These are phyloP conservation scores for Coniochaeta ligniaria DNA, from an alignment of 2,329 filamentous ascomycete species.

Conservation along the genomic window DNA sequence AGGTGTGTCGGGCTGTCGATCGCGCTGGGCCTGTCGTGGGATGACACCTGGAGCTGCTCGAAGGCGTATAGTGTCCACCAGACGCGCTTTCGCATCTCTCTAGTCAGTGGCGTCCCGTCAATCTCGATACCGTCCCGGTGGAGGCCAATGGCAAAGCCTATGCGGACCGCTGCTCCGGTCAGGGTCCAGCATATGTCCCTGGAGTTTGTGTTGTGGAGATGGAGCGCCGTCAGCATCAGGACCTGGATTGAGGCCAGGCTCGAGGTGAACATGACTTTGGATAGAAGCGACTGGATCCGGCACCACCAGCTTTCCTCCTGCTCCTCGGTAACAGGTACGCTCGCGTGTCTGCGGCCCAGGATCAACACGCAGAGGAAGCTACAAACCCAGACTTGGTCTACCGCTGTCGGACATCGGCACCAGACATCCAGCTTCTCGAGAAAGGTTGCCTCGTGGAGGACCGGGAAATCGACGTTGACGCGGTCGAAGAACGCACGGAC, in stretches of 20 bases:
- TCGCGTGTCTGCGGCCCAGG: constrained; percentile 26
- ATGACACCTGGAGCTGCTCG: constrained; percentile 32
- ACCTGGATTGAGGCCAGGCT: constrained; percentile 32
- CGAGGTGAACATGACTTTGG: constrained; percentile 33
- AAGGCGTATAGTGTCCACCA: constrained; percentile 27
- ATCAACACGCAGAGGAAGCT: constrained; percentile 31
- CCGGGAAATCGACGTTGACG: constrained; percentile 33
- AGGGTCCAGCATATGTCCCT: constrained; percentile 32
- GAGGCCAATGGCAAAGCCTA: constrained; percentile 34
- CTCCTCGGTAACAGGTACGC: constrained; percentile 23
- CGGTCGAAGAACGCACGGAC: constrained; percentile 30
- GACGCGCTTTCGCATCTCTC: constrained; percentile 20
- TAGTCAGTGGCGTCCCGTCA: constrained; percentile 22
- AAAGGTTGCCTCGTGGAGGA: constrained; percentile 34
- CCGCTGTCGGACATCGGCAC: constrained; percentile 17
- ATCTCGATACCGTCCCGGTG: constrained; percentile 30
- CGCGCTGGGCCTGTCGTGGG: constrained; percentile 34
- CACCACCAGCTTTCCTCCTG: constrained; percentile 32
- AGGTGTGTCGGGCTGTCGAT: constrained; percentile 25
- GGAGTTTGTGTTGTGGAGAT: constrained; percentile 36
- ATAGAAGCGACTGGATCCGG: constrained; percentile 28
- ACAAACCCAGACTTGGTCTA: constrained; percentile 32
- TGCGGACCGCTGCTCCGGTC: constrained; percentile 32
- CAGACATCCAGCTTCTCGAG: constrained; percentile 30
- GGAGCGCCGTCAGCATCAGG: constrained; percentile 30